A percentile compares a stretch with the other conserved stretches of the same genome.
Evolutionary conservation across 352 stramenopile species (phyloP).

Genomic region (Pythium sukuiense): DNA sequence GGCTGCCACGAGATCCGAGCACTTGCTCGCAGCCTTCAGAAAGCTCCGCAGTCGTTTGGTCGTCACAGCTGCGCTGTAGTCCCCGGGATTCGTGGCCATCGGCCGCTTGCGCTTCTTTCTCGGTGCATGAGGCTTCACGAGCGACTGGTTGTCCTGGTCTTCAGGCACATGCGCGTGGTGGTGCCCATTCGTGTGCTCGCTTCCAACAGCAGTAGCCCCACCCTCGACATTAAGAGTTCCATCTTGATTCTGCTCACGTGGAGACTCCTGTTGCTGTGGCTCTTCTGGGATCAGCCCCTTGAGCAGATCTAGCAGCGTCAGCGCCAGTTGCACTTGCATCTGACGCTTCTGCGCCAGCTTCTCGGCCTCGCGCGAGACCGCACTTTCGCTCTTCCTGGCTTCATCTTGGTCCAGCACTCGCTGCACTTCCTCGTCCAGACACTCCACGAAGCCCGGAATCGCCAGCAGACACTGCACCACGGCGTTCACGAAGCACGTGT

Average conservation of each 20-base stretch:
- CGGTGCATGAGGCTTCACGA: neutral
- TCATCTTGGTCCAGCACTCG: constrained; percentile 5
- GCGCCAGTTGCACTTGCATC: constrained; percentile 32
- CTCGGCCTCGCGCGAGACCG: constrained; percentile 2
- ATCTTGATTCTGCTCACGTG: neutral
- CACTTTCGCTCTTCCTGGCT: constrained; percentile 7
- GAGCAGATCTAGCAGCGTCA: constrained; percentile 21
- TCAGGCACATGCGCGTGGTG: neutral
- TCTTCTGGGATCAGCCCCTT: constrained; percentile 19
- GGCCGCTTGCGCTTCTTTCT: constrained; percentile 23
- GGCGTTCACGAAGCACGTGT: constrained; percentile 80
- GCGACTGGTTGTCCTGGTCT: neutral
- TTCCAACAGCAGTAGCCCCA: neutral
- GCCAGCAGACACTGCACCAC: constrained; percentile 62
- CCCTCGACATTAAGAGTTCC: neutral
- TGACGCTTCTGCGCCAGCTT: constrained; percentile 24
- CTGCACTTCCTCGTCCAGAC: constrained; percentile 29
- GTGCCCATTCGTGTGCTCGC: neutral
- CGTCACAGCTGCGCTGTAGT: constrained; percentile 11
- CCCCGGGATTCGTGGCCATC: constrained; percentile 6
- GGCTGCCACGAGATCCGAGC: constrained; percentile 46
- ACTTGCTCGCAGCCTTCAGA: constrained; percentile 41
- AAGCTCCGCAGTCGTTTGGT: constrained; percentile 31
- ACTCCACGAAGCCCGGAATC: constrained; percentile 40
- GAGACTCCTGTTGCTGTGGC: neutral